Base-by-base conservation (phyloP, 306 rosid species). In the Crataegus laevigata region DNA sequence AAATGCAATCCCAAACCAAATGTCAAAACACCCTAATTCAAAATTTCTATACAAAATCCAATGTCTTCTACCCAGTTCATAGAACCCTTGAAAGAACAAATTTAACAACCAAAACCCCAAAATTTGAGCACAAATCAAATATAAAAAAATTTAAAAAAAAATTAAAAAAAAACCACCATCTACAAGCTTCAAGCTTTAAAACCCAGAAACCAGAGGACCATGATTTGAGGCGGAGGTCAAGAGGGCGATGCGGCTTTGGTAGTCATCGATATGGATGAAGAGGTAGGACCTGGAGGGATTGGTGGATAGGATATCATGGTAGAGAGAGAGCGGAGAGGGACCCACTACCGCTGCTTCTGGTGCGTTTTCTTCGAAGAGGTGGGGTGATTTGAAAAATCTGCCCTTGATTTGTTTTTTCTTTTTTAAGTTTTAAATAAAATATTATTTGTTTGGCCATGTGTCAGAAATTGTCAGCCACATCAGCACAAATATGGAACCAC, bases 231-330 rank as follows among this genome's bases (percentile, higher is more conserved):
- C 93, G 89, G 79, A 84, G 87, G 76, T 96, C 97, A 30, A 96
- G 25, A 96, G 84, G 1, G 90, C 96, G 76, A 96, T 87, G 85
- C 93, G 93, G 18, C 99, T 98, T 38, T 89, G 96, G 55, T 90
- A 93, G 54, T 96, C 99, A 0, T 68, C 98, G 13, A 96, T 92
- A 26, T 96, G 92, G 52, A 96, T 91, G 78, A 92, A 86, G 78
- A 94, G 97, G 76, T 92, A 97, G 4, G 93, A 88, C 52, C 88
- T 66, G 67, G 96, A 92, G 13, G 96, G 93, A 28, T 91, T 96
- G 6, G 91, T 80, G 43, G 97, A 85, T 59, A 94, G 90, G 45
- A 94, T 96, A 47, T 90, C 90, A 8, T 86, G 99, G 74, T 78
- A 82, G 78, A 92, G 90, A 6, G 98, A 83, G 40, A 87, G 79